Evolutionary conservation across 2,329 filamentous ascomycete species (phyloP), one percentile per base, ranked within the genome.

Genomic region (Colletotrichum sp.): DNA sequence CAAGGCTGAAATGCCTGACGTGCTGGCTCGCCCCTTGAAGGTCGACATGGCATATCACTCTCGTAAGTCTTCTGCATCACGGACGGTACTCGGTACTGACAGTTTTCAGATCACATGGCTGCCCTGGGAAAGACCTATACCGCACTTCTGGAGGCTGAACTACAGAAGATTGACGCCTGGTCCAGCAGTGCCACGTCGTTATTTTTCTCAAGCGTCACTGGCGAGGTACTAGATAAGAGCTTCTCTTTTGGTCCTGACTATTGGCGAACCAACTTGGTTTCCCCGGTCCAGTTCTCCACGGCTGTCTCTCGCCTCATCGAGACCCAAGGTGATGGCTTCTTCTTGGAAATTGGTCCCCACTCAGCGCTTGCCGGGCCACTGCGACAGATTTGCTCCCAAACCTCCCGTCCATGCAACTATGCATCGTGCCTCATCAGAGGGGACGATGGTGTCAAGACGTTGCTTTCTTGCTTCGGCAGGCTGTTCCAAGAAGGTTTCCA

Each of bases 181-280:
- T 65, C 43, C 8, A 57, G 26, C 8, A 67, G 6, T 52, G n/a
- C 43, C 43, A 52, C 43, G 10, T 52, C 43, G 3, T 13, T 7
- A 0, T 70, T 70, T 7, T n/a, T 63, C 16, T 70, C 80, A 7
- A 81, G 78, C 6, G 83, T 86, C 2, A 82, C 81, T 2, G 80
- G 80, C 2, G 75, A 80, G 43, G 8, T 32, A 79, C 67, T 76
- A 82, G 78, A 63, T 1, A 28, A n/a, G 2, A 15, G 10, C 55
- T 21, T n/a, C 5, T 8, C 34, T 8, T 55, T 34, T 5, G 16
- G 52, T 6, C 21, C 34, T 4, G 55, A 16, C 6, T 71, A 71
- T 6, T 71, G 68, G 68, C 21, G 16, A 15, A 18, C 21, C 5
- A 71, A 71, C 21, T 60, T 72, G 5, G 34, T 26, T 3, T 67